These are phyloP conservation scores for Clonostachys chloroleuca DNA, from an alignment of 2,329 filamentous ascomycete genomes.

Conservation along the genomic window DNA sequence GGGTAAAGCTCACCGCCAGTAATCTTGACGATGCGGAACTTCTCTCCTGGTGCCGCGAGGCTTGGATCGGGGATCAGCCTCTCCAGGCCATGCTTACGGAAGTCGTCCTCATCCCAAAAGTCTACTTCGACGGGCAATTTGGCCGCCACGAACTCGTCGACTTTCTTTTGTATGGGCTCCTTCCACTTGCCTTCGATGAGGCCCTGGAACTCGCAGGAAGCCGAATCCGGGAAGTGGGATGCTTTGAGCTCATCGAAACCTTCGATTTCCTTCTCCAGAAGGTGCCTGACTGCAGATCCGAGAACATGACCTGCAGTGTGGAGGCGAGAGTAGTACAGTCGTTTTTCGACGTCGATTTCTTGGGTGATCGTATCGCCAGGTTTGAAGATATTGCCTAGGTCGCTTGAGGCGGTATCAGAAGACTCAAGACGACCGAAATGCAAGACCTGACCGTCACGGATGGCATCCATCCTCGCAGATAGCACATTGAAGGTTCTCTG, in stretches of 20 bases:
- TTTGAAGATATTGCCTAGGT: not conserved
- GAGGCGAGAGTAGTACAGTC: no score
- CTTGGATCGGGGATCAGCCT: slow-evolving; percentile 43
- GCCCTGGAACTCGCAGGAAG: slow-evolving; percentile 64
- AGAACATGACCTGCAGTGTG: no score
- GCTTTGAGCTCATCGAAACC: slow-evolving; percentile 66
- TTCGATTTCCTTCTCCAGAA: slow-evolving; percentile 29
- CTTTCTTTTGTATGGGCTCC: slow-evolving; percentile 48
- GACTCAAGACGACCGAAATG: no score
- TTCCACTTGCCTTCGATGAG: slow-evolving; percentile 61
- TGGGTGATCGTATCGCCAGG: slow-evolving; percentile 10
- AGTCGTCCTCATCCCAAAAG: not conserved
- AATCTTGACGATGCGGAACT: no score
- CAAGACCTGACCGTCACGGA: slow-evolving; percentile 16
- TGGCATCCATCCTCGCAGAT: no score
- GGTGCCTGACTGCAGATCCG: no score
- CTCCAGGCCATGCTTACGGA: slow-evolving; percentile 8
- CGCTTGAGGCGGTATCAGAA: no score
- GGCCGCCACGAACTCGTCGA: slow-evolving; percentile 2
- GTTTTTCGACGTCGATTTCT: not conserved
- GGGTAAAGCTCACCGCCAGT: no score
- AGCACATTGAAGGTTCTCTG: no score
- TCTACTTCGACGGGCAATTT: slow-evolving; percentile 7
- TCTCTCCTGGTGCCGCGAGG: slow-evolving; percentile 1
- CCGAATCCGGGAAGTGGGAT: slow-evolving; percentile 64